Percentiles rank a stretch among this genome's conserved stretches.
Evolutionary conservation across 2,329 filamentous ascomycete genomes (phyloP).

Genomic region (Geosmithia flava): DNA sequence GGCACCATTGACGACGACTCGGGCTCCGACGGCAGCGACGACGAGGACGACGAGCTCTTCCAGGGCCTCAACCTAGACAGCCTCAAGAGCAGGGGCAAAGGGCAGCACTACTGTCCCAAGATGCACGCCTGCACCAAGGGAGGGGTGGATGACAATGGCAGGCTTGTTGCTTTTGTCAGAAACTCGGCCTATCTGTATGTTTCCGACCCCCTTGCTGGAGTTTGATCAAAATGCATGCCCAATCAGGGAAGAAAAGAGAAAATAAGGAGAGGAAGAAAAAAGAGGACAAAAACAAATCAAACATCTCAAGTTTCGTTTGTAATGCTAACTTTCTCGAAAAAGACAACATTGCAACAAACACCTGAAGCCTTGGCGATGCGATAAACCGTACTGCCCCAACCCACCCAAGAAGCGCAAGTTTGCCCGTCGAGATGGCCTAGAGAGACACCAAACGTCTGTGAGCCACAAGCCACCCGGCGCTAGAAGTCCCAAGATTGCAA

Average conservation of each 20-base stretch:
- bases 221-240: too few species aligned
- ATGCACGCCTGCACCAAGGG: slow-evolving; percentile 23
- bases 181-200: slow-evolving; percentile 27
- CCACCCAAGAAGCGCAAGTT: slow-evolving; percentile 27
- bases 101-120: slow-evolving; percentile 22
- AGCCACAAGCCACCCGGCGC: neutral
- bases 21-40: slow-evolving; percentile 14
- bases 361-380: slow-evolving; percentile 26
- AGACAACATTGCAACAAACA: slow-evolving; percentile 31
- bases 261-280: too few species aligned
- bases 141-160: slow-evolving; percentile 24
- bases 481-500: neutral
- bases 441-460: slow-evolving; percentile 16
- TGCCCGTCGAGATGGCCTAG: slow-evolving; percentile 26
- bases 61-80: slow-evolving; percentile 23
- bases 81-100: slow-evolving; percentile 25
- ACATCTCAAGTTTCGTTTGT: neutral
- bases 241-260: too few species aligned
- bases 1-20: slow-evolving; percentile 7
- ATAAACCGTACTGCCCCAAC: slow-evolving; percentile 24
- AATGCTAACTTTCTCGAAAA: neutral
- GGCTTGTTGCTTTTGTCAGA: slow-evolving; percentile 24
- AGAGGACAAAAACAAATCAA: neutral
- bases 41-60: slow-evolving; percentile 21
- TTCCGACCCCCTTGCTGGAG: neutral